Percentiles rank a stretch among this genome's conserved stretches.
phyloP scores from a whole-genome alignment of 441 rosid species.

The Adansonia rubrostipa region DNA sequence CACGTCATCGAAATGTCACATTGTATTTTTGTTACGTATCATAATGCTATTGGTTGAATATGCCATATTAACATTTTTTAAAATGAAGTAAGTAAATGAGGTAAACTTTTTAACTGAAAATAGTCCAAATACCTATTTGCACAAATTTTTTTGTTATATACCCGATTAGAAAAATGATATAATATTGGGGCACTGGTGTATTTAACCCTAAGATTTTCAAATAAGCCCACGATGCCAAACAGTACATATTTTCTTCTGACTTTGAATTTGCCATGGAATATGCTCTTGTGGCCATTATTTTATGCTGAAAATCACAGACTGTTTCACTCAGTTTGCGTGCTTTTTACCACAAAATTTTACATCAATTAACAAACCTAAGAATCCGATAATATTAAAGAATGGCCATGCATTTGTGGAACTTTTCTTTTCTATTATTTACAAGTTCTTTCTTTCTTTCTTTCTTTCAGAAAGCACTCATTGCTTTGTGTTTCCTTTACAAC shows the following conservation, averaged over 20 bases:
- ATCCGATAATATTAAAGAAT: neutral
- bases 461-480: neutral
- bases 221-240: neutral
- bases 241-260: neutral
- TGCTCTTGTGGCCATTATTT: neutral
- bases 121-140: too few relatives aligned
- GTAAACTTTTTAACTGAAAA: too few relatives aligned
- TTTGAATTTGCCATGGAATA: neutral
- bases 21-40: too few relatives aligned
- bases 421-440: too few relatives aligned
- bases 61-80: too few relatives aligned
- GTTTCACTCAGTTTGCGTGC: neutral
- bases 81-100: too few relatives aligned
- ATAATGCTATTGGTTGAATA: neutral
- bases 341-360: neutral
- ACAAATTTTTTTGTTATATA: too few relatives aligned
- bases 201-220: too few relatives aligned
- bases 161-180: too few relatives aligned
- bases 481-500: constrained; percentile 9
- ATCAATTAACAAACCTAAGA: neutral
- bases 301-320: neutral
- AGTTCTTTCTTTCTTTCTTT: neutral
- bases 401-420: neutral
- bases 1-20: too few relatives aligned
- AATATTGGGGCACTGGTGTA: too few relatives aligned